Conservation (phyloP, 352 stramenopile species). For the Globisporangium acanthophoron region DNA sequence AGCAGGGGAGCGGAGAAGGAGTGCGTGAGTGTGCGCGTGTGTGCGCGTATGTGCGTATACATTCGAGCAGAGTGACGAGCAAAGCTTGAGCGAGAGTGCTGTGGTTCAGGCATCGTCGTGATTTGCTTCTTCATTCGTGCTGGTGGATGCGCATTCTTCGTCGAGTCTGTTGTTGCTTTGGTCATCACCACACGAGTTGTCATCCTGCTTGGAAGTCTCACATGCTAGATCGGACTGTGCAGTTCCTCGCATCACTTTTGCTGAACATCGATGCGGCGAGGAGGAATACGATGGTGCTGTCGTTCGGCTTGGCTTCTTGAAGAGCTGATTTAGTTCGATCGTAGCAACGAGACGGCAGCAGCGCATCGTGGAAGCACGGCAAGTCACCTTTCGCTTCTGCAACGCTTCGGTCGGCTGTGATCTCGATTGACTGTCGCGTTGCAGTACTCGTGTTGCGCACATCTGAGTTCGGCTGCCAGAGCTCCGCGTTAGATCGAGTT, state of each 20-base stretch:
- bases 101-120: background rate
- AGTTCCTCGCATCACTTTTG: background rate
- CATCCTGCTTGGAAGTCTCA: background rate
- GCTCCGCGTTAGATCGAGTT: conserved; percentile 7
- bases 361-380: background rate
- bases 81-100: background rate
- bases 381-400: background rate
- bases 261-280: background rate
- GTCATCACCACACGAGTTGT: too few relatives aligned
- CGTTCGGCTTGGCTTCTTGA: background rate
- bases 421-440: background rate
- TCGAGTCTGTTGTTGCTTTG: background rate
- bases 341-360: too few relatives aligned
- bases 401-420: background rate
- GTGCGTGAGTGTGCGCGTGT: background rate
- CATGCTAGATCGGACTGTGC: background rate
- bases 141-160: background rate
- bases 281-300: background rate
- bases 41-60: background rate
- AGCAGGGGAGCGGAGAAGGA: too few relatives aligned
- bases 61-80: background rate
- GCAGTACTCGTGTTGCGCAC: background rate
- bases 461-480: background rate
- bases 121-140: conserved; percentile 3
- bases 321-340: too few relatives aligned